Conservation (phyloP, 1,284 basidiomycete genomes). For the Exobasidium rhododendri region DNA sequence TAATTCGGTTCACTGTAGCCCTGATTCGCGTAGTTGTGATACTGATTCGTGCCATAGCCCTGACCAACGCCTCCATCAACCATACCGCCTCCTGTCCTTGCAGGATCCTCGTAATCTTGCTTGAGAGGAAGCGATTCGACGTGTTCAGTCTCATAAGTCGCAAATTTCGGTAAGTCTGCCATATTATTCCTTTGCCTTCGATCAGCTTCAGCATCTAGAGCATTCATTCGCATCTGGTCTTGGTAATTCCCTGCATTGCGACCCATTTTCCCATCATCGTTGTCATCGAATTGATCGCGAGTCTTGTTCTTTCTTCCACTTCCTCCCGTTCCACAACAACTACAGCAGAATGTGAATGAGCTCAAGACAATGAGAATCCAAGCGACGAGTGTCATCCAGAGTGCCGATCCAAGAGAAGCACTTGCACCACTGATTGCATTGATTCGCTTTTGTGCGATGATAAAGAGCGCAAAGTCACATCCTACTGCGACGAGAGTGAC, state of each 20-base stretch:
- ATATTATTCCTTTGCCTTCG: slow-evolving; percentile 27
- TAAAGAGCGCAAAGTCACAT: slow-evolving; percentile 45
- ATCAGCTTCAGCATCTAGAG: slow-evolving; percentile 41
- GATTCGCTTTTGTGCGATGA: slow-evolving; percentile 47
- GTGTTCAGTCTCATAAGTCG: slow-evolving; percentile 46
- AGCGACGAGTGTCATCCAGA: slow-evolving; percentile 49
- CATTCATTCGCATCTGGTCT: slow-evolving; percentile 49
- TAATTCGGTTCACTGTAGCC: neutral
- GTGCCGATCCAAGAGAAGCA: slow-evolving; percentile 35
- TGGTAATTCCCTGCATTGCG: slow-evolving; percentile 25
- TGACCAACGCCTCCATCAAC: neutral
- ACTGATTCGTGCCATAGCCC: neutral
- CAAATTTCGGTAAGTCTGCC: slow-evolving; percentile 47
- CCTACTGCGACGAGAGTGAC: slow-evolving; percentile 42
- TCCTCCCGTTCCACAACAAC: slow-evolving; percentile 29
- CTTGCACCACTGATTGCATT: slow-evolving; percentile 34
- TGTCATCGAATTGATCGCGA: slow-evolving; percentile 24
- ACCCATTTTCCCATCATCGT: slow-evolving; percentile 8
- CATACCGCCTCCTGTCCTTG: slow-evolving; percentile 12
- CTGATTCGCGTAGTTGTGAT: slow-evolving; percentile 1
- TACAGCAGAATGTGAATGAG: slow-evolving; percentile 38
- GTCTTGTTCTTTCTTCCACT: slow-evolving; percentile 26
- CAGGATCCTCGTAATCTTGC: slow-evolving; percentile 20
- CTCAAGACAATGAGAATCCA: slow-evolving; percentile 42
- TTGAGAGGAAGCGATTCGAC: slow-evolving; percentile 37